Percentiles rank a stretch among this genome's conserved stretches.
These are phyloP conservation scores for Begonia loranthoides DNA, from an alignment of 306 rosid genomes.

Conservation along the genomic window DNA sequence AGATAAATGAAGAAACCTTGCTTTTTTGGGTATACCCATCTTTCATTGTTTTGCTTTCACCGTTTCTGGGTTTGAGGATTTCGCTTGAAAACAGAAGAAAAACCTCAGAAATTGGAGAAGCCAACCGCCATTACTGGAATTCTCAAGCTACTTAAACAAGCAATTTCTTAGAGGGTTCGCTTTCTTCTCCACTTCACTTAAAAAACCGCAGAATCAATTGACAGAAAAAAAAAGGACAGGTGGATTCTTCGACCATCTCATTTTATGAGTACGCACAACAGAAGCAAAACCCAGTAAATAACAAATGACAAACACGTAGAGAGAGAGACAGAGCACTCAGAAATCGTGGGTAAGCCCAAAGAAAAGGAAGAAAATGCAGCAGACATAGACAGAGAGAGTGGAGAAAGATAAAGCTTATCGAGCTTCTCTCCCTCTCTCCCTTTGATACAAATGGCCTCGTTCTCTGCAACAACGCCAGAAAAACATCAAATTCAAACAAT, in stretches of 20 bases:
- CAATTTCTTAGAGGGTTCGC: no score
- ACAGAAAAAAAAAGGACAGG: no score
- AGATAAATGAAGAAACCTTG: slow-evolving; percentile 48
- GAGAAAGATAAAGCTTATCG: slow-evolving; percentile 1
- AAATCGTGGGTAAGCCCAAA: background rate
- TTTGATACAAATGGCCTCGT: background rate
- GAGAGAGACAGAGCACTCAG: background rate
- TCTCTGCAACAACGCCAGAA: background rate
- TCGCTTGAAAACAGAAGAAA: slow-evolving; percentile 17
- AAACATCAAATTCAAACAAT: no score
- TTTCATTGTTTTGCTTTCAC: slow-evolving; percentile 8
- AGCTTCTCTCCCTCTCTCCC: slow-evolving; percentile 2
- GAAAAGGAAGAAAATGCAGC: slow-evolving; percentile 3
- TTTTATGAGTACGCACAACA: no score
- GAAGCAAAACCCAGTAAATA: no score
- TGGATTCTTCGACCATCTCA: no score
- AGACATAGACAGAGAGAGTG: background rate
- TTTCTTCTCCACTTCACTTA: no score
- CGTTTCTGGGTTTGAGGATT: slow-evolving; percentile 7
- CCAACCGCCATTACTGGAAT: no score
- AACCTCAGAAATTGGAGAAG: background rate
- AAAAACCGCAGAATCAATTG: no score
- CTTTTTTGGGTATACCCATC: slow-evolving; percentile 30
- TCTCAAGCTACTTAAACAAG: no score
- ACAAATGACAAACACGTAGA: background rate